phyloP scores from a whole-genome alignment of 805 yeast species.

The Yamadazyma takamatsuzukensis region DNA sequence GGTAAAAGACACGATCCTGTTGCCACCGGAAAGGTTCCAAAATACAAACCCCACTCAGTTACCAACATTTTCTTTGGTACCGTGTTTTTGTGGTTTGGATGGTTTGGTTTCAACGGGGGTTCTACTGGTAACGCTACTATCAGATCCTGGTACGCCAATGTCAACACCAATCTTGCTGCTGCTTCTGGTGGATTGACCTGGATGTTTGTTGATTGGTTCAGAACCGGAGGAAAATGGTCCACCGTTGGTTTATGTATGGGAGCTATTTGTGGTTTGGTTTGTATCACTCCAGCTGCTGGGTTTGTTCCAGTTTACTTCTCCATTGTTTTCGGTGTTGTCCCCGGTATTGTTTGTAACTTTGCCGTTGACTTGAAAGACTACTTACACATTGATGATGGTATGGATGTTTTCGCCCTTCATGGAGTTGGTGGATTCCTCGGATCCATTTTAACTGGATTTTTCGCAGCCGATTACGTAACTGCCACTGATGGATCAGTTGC shows the following conservation, averaged over 20 bases:
- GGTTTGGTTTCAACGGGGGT: constrained; percentile 99
- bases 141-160: constrained; percentile 91
- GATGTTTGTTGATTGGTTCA: constrained; percentile 85
- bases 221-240: constrained; percentile 88
- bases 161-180: constrained; percentile 93
- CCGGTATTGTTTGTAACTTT: constrained; percentile 75
- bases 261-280: constrained; percentile 89
- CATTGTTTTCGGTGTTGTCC: constrained; percentile 75
- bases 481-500: constrained; percentile 68
- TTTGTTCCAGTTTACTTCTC: constrained; percentile 90
- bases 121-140: constrained; percentile 91
- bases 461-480: constrained; percentile 88
- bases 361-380: constrained; percentile 77
- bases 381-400: constrained; percentile 84
- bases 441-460: constrained; percentile 80
- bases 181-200: constrained; percentile 90
- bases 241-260: constrained; percentile 94
- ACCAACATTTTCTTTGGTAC: constrained; percentile 90
- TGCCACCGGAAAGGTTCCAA: constrained; percentile 67
- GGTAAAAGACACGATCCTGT: constrained; percentile 90
- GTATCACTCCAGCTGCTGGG: constrained; percentile 97
- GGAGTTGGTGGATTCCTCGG: constrained; percentile 93
- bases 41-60: constrained; percentile 92
- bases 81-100: constrained; percentile 94
- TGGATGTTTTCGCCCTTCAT: constrained; percentile 91